These are phyloP conservation scores for Penicillium desertorum DNA, from an alignment of 495 filamentous ascomycete species.

Conservation along the genomic window DNA sequence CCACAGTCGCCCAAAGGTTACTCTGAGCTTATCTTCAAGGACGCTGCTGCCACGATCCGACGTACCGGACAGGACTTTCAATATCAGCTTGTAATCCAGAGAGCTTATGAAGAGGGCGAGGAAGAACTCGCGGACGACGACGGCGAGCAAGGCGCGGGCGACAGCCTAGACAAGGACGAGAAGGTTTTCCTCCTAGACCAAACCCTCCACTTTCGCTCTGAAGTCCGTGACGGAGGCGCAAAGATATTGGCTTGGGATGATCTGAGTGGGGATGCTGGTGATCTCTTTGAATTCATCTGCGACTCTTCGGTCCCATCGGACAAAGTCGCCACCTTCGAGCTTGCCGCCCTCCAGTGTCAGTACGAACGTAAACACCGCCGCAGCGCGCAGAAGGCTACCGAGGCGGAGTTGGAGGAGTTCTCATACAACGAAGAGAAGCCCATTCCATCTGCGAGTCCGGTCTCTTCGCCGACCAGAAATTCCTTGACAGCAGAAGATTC, in stretches of 20 bases:
- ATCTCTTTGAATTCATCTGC: slow-evolving; percentile 96
- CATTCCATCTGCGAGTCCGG: slow-evolving; percentile 78
- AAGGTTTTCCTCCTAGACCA: slow-evolving; percentile 95
- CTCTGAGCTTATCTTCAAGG: slow-evolving; percentile 98
- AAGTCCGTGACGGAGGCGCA: slow-evolving; percentile 71
- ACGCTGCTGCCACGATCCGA: slow-evolving; percentile 87
- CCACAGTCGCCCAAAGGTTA: slow-evolving; percentile 95
- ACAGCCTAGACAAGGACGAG: slow-evolving; percentile 81
- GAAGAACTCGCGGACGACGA: slow-evolving; percentile 85
- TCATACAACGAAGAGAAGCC: slow-evolving; percentile 74
- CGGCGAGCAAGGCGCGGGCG: slow-evolving; percentile 72
- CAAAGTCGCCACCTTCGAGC: slow-evolving; percentile 77
- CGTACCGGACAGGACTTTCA: slow-evolving; percentile 92
- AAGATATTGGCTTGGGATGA: slow-evolving; percentile 93
- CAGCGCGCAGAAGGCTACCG: slow-evolving; percentile 74
- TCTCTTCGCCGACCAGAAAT: slow-evolving; percentile 58
- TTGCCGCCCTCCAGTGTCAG: slow-evolving; percentile 86
- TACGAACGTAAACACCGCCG: slow-evolving; percentile 92
- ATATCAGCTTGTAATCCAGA: slow-evolving; percentile 93
- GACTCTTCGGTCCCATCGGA: slow-evolving; percentile 66
- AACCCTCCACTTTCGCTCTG: slow-evolving; percentile 80
- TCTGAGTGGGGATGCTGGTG: slow-evolving; percentile 86
- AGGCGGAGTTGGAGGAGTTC: slow-evolving; percentile 77
- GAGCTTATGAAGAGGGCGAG: slow-evolving; percentile 96
- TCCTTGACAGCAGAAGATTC: slow-evolving; percentile 38